Conservation (phyloP, 768 basidiomycete species). For the Leccinum incarnatum region DNA sequence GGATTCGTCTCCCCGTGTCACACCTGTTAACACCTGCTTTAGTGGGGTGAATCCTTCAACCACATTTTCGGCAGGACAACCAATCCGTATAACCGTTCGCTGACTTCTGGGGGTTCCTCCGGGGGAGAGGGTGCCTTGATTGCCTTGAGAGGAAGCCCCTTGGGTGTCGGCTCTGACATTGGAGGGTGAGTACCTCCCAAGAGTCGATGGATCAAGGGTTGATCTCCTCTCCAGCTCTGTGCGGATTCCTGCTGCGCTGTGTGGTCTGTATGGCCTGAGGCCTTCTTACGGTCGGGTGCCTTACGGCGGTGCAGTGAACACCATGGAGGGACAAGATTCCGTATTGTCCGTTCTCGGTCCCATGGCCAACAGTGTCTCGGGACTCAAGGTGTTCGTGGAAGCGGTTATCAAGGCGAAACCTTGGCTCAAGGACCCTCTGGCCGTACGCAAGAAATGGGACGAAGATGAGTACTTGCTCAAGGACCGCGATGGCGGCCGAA, state of each 20-base stretch:
- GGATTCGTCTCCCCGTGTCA: background rate
- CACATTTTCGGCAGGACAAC: constrained; percentile 73
- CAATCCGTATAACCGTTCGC: constrained; percentile 70
- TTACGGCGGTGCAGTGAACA: constrained; percentile 61
- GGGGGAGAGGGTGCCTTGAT: constrained; percentile 85
- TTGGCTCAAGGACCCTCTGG: constrained; percentile 65
- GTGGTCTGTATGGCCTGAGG: constrained; percentile 68
- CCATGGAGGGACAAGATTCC: constrained; percentile 69
- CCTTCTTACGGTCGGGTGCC: constrained; percentile 71
- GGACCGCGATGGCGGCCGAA: constrained; percentile 54
- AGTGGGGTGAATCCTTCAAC: constrained; percentile 82
- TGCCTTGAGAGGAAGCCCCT: constrained; percentile 41
- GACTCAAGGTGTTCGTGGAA: constrained; percentile 65
- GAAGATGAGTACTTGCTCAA: constrained; percentile 54
- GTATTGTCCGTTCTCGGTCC: constrained; percentile 75
- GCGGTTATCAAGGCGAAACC: constrained; percentile 57
- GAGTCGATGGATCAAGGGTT: background rate
- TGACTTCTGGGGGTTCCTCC: constrained; percentile 78
- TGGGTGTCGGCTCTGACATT: constrained; percentile 79
- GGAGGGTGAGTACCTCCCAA: constrained; percentile 51
- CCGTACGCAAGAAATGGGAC: constrained; percentile 57
- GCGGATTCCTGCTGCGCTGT: constrained; percentile 68
- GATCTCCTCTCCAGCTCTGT: constrained; percentile 49
- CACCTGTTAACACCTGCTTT: background rate
- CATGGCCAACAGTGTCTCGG: constrained; percentile 53